Percentiles rank a stretch among this genome's conserved stretches.
These are phyloP conservation scores for Scleromitrula shiraiana DNA, from an alignment of 2,329 filamentous ascomycete species.

Conservation along the genomic window DNA sequence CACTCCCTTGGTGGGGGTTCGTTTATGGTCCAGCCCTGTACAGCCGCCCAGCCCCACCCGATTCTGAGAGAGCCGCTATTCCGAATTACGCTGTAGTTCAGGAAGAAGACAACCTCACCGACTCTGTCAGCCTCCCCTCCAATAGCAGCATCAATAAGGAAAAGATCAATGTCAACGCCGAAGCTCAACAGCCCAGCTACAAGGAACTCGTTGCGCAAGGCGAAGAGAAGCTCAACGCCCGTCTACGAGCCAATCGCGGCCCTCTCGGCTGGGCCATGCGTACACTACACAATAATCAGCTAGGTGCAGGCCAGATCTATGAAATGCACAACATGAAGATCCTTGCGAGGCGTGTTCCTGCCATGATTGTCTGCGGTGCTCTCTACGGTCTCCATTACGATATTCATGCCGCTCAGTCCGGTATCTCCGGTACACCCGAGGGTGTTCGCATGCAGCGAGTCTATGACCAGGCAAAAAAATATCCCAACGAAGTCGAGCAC, in stretches of 20 bases:
- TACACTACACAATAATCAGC: constrained; percentile 62
- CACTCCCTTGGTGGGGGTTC: constrained; percentile 28
- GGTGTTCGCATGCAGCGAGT: constrained; percentile 63
- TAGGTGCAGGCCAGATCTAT: constrained; percentile 66
- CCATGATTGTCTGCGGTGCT: constrained; percentile 51
- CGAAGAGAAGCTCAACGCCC: constrained; percentile 51
- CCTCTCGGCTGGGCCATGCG: constrained; percentile 82
- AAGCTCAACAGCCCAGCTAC: constrained; percentile 49
- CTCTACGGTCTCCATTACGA: constrained; percentile 77
- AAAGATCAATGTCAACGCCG: constrained; percentile 38
- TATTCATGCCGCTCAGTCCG: constrained; percentile 65
- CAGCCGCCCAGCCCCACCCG: background rate
- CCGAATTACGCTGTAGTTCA: constrained; percentile 14
- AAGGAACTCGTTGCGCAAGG: constrained; percentile 52
- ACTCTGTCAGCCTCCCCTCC: too few relatives aligned
- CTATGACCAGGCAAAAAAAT: constrained; percentile 56
- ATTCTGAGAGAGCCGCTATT: background rate
- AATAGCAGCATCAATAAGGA: too few relatives aligned
- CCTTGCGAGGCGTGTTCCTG: constrained; percentile 58
- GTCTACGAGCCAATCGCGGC: constrained; percentile 53
- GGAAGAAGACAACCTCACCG: background rate
- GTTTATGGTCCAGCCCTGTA: constrained; percentile 29
- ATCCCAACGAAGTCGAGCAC: constrained; percentile 63
- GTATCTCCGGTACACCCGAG: constrained; percentile 63
- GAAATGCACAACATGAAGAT: constrained; percentile 63